Evolutionary conservation across 495 filamentous ascomycete species (phyloP).

Genomic region (Jackrogersella multiformis): DNA sequence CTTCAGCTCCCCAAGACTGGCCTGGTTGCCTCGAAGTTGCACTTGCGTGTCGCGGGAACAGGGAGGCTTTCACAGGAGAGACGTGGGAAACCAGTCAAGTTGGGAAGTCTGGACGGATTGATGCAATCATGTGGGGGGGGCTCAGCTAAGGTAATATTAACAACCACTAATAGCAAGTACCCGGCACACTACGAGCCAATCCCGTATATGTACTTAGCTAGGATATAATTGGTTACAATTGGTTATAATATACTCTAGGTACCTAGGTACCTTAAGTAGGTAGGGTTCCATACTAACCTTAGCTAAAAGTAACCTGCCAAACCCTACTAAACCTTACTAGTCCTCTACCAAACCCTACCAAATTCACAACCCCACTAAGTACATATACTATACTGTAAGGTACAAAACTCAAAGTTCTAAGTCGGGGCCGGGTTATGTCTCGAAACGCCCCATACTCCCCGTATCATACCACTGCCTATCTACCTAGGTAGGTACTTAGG

Average conservation of each 20-base stretch:
- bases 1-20: slow-evolving; percentile 27
- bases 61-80: slow-evolving; percentile 38
- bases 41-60: slow-evolving; percentile 43
- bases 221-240: too few relatives aligned
- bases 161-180: slow-evolving; percentile 18
- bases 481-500: too few relatives aligned
- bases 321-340: too few relatives aligned
- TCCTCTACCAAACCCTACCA: not conserved
- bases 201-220: slow-evolving; percentile 18
- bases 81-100: slow-evolving; percentile 37
- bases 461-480: too few relatives aligned
- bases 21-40: slow-evolving; percentile 35
- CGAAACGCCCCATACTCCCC: slow-evolving; percentile 18
- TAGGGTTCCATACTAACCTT: too few relatives aligned
- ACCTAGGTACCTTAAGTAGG: too few relatives aligned
- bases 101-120: slow-evolving; percentile 29
- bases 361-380: slow-evolving; percentile 2
- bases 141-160: slow-evolving; percentile 41
- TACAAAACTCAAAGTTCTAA: slow-evolving; percentile 17
- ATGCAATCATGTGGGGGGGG: slow-evolving; percentile 47
- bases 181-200: not conserved
- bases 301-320: too few relatives aligned
- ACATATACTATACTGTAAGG: slow-evolving; percentile 15
- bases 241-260: too few relatives aligned
- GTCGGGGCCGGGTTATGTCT: slow-evolving; percentile 35